Percentiles rank a stretch among this genome's conserved stretches.
Conservation (phyloP, 1,284 basidiomycete genomes). For the Xerocomus subilludens region DNA sequence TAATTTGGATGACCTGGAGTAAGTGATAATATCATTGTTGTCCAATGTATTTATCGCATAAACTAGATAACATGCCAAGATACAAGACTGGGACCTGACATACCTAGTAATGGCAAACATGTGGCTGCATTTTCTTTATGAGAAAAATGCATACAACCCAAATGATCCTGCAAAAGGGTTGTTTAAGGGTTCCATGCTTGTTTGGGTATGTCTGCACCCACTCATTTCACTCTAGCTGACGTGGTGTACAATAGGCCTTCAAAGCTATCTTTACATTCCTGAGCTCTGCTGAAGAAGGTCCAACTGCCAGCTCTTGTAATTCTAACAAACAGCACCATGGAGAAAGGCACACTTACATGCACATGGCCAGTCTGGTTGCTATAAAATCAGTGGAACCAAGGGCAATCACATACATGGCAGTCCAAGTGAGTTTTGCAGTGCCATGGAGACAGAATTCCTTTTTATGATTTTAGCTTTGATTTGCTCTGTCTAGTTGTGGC, state of each 20-base stretch:
- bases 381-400: constrained; percentile 23
- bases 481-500: not conserved
- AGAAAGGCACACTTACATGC: constrained; percentile 8
- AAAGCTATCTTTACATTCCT: constrained; percentile 28
- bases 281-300: constrained; percentile 19
- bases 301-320: too few relatives aligned
- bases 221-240: too few relatives aligned
- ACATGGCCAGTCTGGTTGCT: constrained; percentile 16
- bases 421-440: constrained; percentile 23
- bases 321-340: too few relatives aligned
- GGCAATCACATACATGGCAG: constrained; percentile 31
- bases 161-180: constrained; percentile 18
- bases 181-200: constrained; percentile 9
- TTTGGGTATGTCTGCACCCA: too few relatives aligned
- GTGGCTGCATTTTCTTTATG: constrained; percentile 31
- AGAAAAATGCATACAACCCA: constrained; percentile 11
- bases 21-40: too few relatives aligned
- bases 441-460: not conserved
- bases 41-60: too few relatives aligned
- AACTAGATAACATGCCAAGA: constrained; percentile 17
- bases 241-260: constrained; percentile 24
- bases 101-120: constrained; percentile 22
- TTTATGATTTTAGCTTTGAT: not conserved
- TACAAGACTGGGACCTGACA: constrained; percentile 19
- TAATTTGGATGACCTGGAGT: constrained; percentile 26